Percentiles rank a stretch among this genome's conserved stretches.
Conservation (phyloP, 768 basidiomycete species). For the Suillus variegatus region DNA sequence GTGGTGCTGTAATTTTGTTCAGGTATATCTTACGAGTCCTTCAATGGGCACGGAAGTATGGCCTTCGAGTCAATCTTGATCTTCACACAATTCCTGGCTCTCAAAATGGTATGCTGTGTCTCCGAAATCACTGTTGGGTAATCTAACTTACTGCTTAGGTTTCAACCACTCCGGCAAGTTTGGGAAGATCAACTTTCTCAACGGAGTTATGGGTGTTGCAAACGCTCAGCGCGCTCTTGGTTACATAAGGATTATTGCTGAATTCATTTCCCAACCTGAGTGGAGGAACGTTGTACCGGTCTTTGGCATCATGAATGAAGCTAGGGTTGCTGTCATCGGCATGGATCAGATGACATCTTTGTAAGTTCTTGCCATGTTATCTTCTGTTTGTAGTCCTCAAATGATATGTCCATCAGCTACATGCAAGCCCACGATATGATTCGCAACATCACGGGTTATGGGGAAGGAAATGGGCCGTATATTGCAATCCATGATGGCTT, state of each 20-base stretch:
- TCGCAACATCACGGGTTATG: slow-evolving; percentile 70
- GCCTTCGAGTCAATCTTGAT: slow-evolving; percentile 81
- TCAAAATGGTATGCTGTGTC: slow-evolving; percentile 56
- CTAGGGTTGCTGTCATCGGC: slow-evolving; percentile 54
- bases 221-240: slow-evolving; percentile 81
- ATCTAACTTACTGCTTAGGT: slow-evolving; percentile 31
- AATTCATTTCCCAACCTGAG: slow-evolving; percentile 80
- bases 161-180: slow-evolving; percentile 63
- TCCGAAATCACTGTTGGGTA: not conserved
- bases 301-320: slow-evolving; percentile 69
- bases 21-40: slow-evolving; percentile 77
- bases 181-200: slow-evolving; percentile 63
- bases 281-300: slow-evolving; percentile 63
- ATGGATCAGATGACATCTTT: slow-evolving; percentile 54
- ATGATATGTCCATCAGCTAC: slow-evolving; percentile 41
- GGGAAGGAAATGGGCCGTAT: slow-evolving; percentile 59
- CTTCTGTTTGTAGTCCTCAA: not conserved
- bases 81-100: slow-evolving; percentile 79
- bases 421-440: slow-evolving; percentile 62
- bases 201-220: slow-evolving; percentile 81
- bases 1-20: not conserved
- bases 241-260: slow-evolving; percentile 71
- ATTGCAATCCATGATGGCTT: slow-evolving; percentile 69
- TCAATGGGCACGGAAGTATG: slow-evolving; percentile 88
- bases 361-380: slow-evolving; percentile 40